Evolutionary conservation across 2,329 filamentous ascomycete species (phyloP).

Genomic region (Epichloe gansuensis): DNA sequence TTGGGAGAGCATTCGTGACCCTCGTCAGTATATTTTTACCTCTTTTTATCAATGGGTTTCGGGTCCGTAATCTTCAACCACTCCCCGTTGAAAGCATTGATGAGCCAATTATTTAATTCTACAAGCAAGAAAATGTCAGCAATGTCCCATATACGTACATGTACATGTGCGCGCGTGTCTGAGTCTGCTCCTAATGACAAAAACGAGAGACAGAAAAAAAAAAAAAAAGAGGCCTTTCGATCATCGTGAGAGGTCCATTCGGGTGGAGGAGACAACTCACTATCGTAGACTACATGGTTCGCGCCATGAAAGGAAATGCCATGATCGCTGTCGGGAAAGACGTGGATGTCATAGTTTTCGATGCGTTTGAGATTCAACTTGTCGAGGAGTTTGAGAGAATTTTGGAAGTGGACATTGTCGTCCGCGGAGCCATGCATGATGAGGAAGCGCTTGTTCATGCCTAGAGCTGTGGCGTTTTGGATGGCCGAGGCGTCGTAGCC

Average conservation of each 20-base stretch:
- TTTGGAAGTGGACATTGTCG: conserved; percentile 97
- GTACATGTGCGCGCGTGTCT: too few species aligned
- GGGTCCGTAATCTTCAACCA: conserved; percentile 55
- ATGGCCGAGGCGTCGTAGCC: conserved; percentile 72
- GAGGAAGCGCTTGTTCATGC: conserved; percentile 72
- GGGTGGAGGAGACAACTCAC: conserved; percentile 37
- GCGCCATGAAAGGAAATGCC: conserved; percentile 91
- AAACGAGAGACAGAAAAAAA: background rate
- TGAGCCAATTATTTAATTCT: conserved; percentile 81
- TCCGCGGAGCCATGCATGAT: conserved; percentile 95
- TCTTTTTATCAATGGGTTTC: conserved; percentile 27
- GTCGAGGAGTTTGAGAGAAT: conserved; percentile 78
- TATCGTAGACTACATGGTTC: conserved; percentile 82
- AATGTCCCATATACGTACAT: too few species aligned
- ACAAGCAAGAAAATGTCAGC: too few species aligned
- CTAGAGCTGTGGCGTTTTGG: conserved; percentile 59
- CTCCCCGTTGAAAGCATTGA: conserved; percentile 96
- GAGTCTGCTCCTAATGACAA: too few species aligned
- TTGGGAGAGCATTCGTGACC: too few species aligned
- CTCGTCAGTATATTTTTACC: background rate
- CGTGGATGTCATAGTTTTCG: conserved; percentile 91
- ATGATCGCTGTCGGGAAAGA: conserved; percentile 95
- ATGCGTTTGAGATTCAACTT: conserved; percentile 68
- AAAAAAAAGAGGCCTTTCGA: background rate
- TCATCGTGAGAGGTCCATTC: too few species aligned